A percentile compares a stretch with the other conserved stretches of the same genome.
Evolutionary conservation across 1,139 yeast species (phyloP).

Genomic region (Kluyveromyces marxianus): DNA sequence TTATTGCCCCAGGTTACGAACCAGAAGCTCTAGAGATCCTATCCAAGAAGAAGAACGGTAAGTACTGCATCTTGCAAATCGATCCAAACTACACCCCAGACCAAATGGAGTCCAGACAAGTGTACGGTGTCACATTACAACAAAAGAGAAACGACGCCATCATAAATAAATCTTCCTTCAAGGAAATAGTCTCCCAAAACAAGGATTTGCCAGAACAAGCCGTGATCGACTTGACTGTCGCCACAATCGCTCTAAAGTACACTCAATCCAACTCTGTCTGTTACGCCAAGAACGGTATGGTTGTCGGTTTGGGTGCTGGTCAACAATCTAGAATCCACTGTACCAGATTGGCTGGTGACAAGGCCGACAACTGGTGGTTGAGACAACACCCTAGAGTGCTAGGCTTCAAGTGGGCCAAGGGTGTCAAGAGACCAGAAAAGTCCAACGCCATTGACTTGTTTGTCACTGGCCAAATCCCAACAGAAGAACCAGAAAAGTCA

Average conservation of each 20-base stretch:
- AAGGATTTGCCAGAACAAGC: constrained; percentile 89
- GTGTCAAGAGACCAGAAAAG: constrained; percentile 97
- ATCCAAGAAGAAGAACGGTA: constrained; percentile 91
- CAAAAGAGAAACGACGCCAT: constrained; percentile 98
- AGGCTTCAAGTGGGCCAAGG: constrained; percentile 94
- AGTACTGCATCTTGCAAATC: constrained; percentile 91
- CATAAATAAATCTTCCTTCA: constrained; percentile 79
- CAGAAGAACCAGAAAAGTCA: constrained; percentile 82
- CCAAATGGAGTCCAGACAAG: constrained; percentile 80
- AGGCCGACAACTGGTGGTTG: constrained; percentile 99
- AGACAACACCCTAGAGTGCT: constrained; percentile 95
- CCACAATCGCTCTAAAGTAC: constrained; percentile 93
- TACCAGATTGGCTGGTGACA: constrained; percentile 97
- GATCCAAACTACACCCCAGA: constrained; percentile 92
- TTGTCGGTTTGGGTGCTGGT: constrained; percentile 97
- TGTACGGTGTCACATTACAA: constrained; percentile 88
- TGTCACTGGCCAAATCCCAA: constrained; percentile 88
- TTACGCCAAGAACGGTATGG: constrained; percentile 98
- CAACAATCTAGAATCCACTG: constrained; percentile 99
- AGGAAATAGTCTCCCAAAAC: constrained; percentile 84
- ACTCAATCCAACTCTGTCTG: constrained; percentile 98
- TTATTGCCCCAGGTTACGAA: constrained; percentile 94
- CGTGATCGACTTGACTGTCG: constrained; percentile 84
- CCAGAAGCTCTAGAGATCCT: constrained; percentile 86
- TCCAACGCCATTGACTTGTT: constrained; percentile 93